These are phyloP conservation scores for Calonectria hongkongensis DNA, from an alignment of 2,329 filamentous ascomycete species.

Conservation along the genomic window DNA sequence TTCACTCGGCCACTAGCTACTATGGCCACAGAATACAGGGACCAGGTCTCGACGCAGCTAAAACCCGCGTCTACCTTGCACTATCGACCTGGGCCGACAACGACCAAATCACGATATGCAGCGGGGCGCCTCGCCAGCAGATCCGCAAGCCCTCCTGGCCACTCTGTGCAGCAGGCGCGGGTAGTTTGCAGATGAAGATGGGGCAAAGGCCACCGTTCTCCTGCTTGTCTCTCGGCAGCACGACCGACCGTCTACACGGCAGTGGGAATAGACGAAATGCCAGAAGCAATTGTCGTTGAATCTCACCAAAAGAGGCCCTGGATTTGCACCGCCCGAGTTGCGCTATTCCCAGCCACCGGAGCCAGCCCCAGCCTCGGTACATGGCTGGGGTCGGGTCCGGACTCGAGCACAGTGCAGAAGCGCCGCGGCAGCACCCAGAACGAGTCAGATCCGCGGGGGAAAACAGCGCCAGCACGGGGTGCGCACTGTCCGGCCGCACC, in stretches of 20 bases:
- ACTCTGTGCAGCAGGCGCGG: constrained; percentile 50
- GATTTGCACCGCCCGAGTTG: constrained; percentile 43
- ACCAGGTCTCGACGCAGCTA: constrained; percentile 47
- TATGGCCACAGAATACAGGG: constrained; percentile 41
- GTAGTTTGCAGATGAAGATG: constrained; percentile 52
- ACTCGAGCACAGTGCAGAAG: constrained; percentile 36
- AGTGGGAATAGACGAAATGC: constrained; percentile 22
- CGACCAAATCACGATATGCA: constrained; percentile 50
- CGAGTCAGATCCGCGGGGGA: constrained; percentile 15
- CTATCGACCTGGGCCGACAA: constrained; percentile 28
- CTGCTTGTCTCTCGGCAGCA: constrained; percentile 37
- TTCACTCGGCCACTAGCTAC: constrained; percentile 33
- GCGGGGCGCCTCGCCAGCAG: constrained; percentile 53
- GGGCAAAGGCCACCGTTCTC: constrained; percentile 40
- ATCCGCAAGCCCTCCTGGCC: constrained; percentile 50
- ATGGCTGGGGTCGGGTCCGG: constrained; percentile 31
- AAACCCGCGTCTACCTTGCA: constrained; percentile 44
- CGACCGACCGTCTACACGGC: constrained; percentile 20
- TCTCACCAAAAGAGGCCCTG: constrained; percentile 24
- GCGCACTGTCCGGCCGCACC: constrained; percentile 46
- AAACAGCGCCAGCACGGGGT: neutral
- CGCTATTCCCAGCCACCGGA: constrained; percentile 46
- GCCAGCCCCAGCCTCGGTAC: constrained; percentile 37
- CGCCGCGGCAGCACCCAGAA: constrained; percentile 10
- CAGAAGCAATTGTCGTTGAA: constrained; percentile 27